phyloP scores from a whole-genome alignment of 176 grass and related monocot genomes.

The Musa acuminata region DNA sequence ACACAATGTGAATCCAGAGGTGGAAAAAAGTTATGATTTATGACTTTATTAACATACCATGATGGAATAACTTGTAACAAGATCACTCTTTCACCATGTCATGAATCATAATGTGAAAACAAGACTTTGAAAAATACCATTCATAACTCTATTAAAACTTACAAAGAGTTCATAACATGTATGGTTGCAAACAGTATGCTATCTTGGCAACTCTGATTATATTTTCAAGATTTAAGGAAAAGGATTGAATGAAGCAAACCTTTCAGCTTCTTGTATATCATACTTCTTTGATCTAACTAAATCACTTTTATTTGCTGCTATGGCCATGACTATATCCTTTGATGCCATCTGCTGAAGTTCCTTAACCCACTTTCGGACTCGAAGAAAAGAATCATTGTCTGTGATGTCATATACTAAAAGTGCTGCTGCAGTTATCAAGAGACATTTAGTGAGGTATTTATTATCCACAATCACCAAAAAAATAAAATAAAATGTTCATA shows the following conservation, averaged over 20 bases:
- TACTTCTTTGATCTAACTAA: slow-evolving; percentile 71
- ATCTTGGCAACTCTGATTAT: no score
- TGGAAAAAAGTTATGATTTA: no score
- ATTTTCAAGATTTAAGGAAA: background rate
- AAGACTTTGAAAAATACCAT: no score
- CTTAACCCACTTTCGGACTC: slow-evolving; percentile 82
- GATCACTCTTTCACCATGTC: no score
- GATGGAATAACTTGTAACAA: no score
- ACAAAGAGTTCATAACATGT: no score
- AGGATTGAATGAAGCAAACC: slow-evolving; percentile 10
- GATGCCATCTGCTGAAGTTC: slow-evolving; percentile 80
- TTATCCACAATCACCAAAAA: background rate
- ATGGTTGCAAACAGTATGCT: no score
- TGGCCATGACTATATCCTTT: slow-evolving; percentile 62
- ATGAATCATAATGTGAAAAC: no score
- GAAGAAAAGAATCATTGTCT: slow-evolving; percentile 52
- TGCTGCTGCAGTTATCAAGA: slow-evolving; percentile 45
- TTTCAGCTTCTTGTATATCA: slow-evolving; percentile 44
- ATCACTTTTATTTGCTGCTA: slow-evolving; percentile 79
- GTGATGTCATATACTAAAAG: slow-evolving; percentile 76
- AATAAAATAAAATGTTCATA: background rate
- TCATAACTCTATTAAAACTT: no score
- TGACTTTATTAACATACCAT: no score
- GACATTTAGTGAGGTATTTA: background rate
- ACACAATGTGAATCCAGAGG: no score